Conservation (phyloP, 306 rosid species). For the Castanea sativa region DNA sequence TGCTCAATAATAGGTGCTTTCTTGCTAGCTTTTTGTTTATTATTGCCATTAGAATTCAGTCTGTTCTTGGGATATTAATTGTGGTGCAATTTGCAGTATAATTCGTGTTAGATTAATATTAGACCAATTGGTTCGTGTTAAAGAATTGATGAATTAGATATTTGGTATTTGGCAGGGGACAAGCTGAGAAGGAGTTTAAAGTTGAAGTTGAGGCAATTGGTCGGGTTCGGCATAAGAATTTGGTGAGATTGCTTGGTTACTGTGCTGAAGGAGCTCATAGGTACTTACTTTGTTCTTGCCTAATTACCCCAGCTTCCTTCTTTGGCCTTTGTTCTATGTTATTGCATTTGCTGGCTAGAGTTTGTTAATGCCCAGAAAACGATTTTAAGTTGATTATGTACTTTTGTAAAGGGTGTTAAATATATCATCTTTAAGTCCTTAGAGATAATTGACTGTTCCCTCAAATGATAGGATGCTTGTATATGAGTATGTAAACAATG, state of each 20-base stretch:
- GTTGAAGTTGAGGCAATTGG: constrained; percentile 97
- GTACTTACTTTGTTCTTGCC: constrained; percentile 29
- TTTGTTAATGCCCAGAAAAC: not conserved
- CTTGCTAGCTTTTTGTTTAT: not conserved
- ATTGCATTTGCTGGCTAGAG: not conserved
- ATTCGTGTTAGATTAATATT: not conserved
- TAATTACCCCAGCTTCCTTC: not conserved
- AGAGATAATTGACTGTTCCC: not conserved
- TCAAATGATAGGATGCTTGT: constrained; percentile 68
- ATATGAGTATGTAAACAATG: constrained; percentile 81
- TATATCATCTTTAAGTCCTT: not conserved
- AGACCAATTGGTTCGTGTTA: not conserved
- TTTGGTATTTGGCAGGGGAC: constrained; percentile 56
- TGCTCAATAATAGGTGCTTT: constrained; percentile 73
- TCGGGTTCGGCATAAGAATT: constrained; percentile 82
- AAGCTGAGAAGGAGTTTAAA: constrained; percentile 88
- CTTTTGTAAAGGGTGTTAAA: not conserved
- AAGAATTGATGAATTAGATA: constrained; percentile 6
- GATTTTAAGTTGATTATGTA: not conserved
- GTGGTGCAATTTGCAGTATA: not conserved
- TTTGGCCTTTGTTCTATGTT: not conserved
- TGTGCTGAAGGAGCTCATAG: constrained; percentile 98
- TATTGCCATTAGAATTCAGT: not conserved
- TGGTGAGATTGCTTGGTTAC: constrained; percentile 82
- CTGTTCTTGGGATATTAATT: not conserved